These are phyloP conservation scores for Geotrichum phurueaensis DNA, from an alignment of 1,139 yeast species.

Conservation along the genomic window DNA sequence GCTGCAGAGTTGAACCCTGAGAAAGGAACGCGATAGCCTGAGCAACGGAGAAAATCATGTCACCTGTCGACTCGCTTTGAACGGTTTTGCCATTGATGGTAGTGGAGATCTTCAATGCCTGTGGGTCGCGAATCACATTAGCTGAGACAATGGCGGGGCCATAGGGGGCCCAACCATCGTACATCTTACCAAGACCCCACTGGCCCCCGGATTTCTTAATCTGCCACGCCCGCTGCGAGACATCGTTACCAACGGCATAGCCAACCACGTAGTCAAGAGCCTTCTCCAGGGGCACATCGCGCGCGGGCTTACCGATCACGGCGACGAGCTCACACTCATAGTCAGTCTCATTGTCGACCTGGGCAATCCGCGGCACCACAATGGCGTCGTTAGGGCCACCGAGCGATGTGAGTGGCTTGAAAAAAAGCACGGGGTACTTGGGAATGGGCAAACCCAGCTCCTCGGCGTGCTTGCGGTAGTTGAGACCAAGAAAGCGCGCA, in stretches of 20 bases:
- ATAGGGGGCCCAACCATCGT: conserved; percentile 51
- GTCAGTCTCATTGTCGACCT: conserved; percentile 40
- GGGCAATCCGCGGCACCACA: conserved; percentile 43
- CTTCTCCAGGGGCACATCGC: conserved; percentile 40
- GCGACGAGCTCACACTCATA: conserved; percentile 52
- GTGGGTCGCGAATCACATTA: conserved; percentile 32
- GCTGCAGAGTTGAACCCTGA: conserved; percentile 46
- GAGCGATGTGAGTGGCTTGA: conserved; percentile 42
- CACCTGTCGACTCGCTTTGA: conserved; percentile 44
- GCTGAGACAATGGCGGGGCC: conserved; percentile 48
- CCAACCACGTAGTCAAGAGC: conserved; percentile 48
- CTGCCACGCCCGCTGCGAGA: conserved; percentile 52
- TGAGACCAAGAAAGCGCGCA: conserved; percentile 36
- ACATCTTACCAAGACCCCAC: conserved; percentile 48
- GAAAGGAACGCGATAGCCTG: conserved; percentile 45
- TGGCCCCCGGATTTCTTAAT: conserved; percentile 44
- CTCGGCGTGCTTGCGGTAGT: conserved; percentile 32
- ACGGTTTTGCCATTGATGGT: conserved; percentile 42
- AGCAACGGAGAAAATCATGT: conserved; percentile 46
- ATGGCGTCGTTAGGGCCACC: conserved; percentile 40
- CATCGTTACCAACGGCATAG: conserved; percentile 50
- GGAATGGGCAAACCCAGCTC: conserved; percentile 35
- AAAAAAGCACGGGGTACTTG: conserved; percentile 45
- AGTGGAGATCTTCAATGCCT: conserved; percentile 36
- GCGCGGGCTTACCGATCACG: conserved; percentile 47